These are phyloP conservation scores for Rhynchospora tenuis DNA, from an alignment of 176 grass and related monocot species.

Conservation along the genomic window DNA sequence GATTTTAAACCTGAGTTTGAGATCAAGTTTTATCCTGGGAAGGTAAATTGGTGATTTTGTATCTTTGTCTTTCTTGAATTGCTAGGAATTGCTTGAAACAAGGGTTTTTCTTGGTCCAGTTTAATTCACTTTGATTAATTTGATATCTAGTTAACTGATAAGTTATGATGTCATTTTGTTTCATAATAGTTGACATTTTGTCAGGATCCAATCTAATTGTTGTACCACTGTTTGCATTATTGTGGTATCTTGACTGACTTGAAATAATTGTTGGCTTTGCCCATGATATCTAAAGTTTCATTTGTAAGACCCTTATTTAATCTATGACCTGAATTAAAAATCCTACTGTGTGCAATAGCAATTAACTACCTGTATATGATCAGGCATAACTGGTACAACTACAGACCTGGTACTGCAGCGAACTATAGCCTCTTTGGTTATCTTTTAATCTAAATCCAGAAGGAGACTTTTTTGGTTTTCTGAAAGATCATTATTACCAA, in stretches of 20 bases:
- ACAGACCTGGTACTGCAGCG: background rate
- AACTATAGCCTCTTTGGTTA: background rate
- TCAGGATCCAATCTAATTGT: background rate
- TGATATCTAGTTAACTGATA: background rate
- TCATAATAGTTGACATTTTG: background rate
- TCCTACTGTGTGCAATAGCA: background rate
- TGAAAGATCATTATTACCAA: background rate
- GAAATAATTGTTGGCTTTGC: background rate
- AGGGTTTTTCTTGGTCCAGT: background rate
- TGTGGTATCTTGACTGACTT: background rate
- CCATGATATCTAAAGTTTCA: no score
- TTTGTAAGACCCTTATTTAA: no score
- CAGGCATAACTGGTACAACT: background rate
- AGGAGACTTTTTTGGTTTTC: background rate
- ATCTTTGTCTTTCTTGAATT: background rate
- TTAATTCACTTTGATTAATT: background rate
- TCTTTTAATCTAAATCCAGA: constrained; percentile 1
- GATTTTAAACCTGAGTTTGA: constrained; percentile 44
- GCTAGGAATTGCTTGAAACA: background rate
- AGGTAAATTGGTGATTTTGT: constrained; percentile 36
- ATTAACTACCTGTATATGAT: background rate
- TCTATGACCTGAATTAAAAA: no score
- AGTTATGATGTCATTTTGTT: background rate
- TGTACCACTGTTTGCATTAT: background rate
- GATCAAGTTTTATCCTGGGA: constrained; percentile 88